Evolutionary conservation across 257 asterid genomes (phyloP).

Genomic region (Solanum neorickii): DNA sequence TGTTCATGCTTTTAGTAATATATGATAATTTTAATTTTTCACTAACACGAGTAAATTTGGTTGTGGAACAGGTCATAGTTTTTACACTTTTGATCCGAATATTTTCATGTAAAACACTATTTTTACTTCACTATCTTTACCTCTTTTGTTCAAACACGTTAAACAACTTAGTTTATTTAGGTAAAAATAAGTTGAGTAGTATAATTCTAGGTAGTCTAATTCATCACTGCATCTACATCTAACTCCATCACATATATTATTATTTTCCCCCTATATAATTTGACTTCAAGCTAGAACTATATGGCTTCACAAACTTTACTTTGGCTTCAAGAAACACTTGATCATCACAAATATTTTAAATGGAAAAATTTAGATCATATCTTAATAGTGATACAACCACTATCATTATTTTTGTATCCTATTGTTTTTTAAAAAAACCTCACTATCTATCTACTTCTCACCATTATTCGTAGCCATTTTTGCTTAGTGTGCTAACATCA

Average conservation of each 20-base stretch:
- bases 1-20: too few species aligned
- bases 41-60: too few species aligned
- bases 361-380: background rate
- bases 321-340: background rate
- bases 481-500: background rate
- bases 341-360: background rate
- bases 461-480: background rate
- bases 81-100: background rate
- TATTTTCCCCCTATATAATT: background rate
- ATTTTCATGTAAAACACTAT: too few species aligned
- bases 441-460: background rate
- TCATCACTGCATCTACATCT: background rate
- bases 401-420: background rate
- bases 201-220: background rate
- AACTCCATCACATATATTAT: background rate
- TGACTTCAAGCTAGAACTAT: background rate
- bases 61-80: too few species aligned
- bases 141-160: background rate
- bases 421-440: background rate
- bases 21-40: too few species aligned
- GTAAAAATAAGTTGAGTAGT: too few species aligned
- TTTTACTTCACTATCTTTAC: background rate
- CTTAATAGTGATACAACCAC: background rate
- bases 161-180: background rate
- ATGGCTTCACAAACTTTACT: background rate